Percentiles rank a stretch among this genome's conserved stretches.
Evolutionary conservation across 1,284 basidiomycete genomes (phyloP).

Genomic region (Sporisorium graminicola): DNA sequence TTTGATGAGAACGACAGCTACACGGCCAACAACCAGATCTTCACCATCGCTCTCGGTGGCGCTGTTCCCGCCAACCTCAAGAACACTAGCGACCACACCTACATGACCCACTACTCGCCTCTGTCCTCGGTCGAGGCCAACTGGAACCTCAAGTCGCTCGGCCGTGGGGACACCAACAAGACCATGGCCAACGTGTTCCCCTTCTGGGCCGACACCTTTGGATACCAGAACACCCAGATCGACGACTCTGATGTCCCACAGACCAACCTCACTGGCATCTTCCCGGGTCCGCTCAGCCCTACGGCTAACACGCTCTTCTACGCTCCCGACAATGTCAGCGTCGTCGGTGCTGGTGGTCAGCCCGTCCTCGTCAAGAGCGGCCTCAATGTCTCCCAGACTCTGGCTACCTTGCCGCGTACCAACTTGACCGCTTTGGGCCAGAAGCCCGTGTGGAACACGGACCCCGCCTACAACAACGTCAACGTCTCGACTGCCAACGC

Average conservation of each 20-base stretch:
- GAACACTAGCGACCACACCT: slow-evolving; percentile 52
- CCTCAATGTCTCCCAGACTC: slow-evolving; percentile 56
- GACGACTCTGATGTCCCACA: slow-evolving; percentile 49
- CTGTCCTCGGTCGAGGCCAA: slow-evolving; percentile 77
- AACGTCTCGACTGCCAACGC: slow-evolving; percentile 25
- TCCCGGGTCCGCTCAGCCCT: slow-evolving; percentile 61
- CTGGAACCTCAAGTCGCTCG: slow-evolving; percentile 71
- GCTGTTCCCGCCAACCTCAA: slow-evolving; percentile 42
- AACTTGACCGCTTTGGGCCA: slow-evolving; percentile 57
- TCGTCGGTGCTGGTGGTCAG: slow-evolving; percentile 65
- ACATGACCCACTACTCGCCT: slow-evolving; percentile 76
- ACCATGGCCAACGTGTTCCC: slow-evolving; percentile 73
- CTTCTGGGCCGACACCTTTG: slow-evolving; percentile 72
- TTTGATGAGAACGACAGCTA: slow-evolving; percentile 76
- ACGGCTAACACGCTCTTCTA: slow-evolving; percentile 63
- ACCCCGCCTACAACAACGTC: slow-evolving; percentile 49
- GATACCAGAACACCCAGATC: slow-evolving; percentile 59
- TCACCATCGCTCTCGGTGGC: slow-evolving; percentile 54
- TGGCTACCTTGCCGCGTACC: slow-evolving; percentile 25
- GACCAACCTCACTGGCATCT: slow-evolving; percentile 69
- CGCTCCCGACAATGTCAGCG: slow-evolving; percentile 63
- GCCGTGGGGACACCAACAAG: slow-evolving; percentile 60
- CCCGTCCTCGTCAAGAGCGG: slow-evolving; percentile 57
- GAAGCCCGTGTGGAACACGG: slow-evolving; percentile 64
- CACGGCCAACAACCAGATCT: slow-evolving; percentile 62